phyloP scores from a whole-genome alignment of 225 moss, liverwort and hornwort genomes.

The Takakia lepidozioides region DNA sequence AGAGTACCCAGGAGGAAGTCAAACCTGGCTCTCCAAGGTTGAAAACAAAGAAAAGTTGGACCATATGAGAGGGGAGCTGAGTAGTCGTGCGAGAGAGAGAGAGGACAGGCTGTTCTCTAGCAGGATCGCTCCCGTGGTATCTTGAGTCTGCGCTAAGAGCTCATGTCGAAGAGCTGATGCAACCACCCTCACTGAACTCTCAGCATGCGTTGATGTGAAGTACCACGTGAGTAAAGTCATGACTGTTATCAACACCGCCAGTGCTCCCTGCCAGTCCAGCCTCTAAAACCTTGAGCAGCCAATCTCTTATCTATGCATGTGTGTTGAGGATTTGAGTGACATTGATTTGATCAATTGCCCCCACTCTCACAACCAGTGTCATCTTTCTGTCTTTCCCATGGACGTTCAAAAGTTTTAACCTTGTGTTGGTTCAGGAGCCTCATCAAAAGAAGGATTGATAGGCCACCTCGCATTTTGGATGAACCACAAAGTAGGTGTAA shows the following conservation, averaged over 20 bases:
- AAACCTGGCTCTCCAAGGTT: constrained; percentile 34
- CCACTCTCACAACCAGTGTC: too few species aligned
- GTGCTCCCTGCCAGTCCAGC: constrained; percentile 21
- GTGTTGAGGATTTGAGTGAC: too few species aligned
- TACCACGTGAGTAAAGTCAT: constrained; percentile 43
- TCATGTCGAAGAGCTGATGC: constrained; percentile 30
- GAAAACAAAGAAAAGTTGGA: constrained; percentile 29
- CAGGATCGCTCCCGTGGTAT: constrained; percentile 16
- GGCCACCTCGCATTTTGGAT: too few species aligned
- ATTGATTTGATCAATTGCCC: too few species aligned
- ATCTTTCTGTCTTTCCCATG: too few species aligned
- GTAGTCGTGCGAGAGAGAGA: constrained; percentile 28
- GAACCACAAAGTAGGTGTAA: too few species aligned
- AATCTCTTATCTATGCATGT: too few species aligned
- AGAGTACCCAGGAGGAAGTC: background rate
- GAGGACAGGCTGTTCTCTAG: constrained; percentile 27
- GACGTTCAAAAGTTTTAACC: too few species aligned
- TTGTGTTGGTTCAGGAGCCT: too few species aligned
- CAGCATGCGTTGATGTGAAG: constrained; percentile 24
- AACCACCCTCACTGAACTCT: constrained; percentile 26
- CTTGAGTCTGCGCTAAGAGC: constrained; percentile 18
- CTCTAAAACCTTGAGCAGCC: background rate
- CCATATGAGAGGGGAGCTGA: constrained; percentile 26
- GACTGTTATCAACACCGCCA: constrained; percentile 26
- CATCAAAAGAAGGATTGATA: too few species aligned